phyloP scores from a whole-genome alignment of 805 yeast genomes.

The Barnettozyma vustinii region DNA sequence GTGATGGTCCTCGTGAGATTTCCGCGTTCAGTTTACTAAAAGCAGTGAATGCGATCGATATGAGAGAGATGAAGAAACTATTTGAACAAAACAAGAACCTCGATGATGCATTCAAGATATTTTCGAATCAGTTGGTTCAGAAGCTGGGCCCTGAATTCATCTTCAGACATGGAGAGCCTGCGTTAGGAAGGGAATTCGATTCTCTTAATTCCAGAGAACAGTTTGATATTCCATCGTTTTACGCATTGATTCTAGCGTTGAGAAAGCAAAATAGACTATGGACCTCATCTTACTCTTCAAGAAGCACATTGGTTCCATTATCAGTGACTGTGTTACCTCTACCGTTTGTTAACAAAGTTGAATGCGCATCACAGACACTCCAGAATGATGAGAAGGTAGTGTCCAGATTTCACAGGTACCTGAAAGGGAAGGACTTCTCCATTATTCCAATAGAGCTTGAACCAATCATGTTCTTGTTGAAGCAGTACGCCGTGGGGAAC shows the following conservation, averaged over 20 bases:
- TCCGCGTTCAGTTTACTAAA: constrained; percentile 34
- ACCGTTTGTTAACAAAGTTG: constrained; percentile 29
- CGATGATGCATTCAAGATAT: constrained; percentile 24
- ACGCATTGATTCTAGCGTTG: constrained; percentile 45
- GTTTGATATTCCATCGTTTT: constrained; percentile 27
- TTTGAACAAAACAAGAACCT: constrained; percentile 11
- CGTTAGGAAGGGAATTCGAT: constrained; percentile 17
- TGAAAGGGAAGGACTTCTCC: constrained; percentile 9
- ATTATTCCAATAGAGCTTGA: constrained; percentile 19
- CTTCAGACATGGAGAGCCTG: constrained; percentile 14
- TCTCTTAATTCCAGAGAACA: neutral
- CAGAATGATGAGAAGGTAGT: constrained; percentile 24
- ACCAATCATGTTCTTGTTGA: constrained; percentile 41
- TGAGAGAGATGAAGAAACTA: constrained; percentile 22
- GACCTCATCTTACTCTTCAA: constrained; percentile 31
- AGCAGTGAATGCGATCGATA: constrained; percentile 30
- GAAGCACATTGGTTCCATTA: constrained; percentile 33
- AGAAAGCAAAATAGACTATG: constrained; percentile 45
- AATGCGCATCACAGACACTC: constrained; percentile 26
- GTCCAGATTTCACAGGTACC: constrained; percentile 21
- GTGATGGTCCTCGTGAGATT: constrained; percentile 35
- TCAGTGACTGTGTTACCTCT: constrained; percentile 42
- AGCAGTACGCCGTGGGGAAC: constrained; percentile 53
- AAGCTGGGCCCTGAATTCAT: constrained; percentile 25
- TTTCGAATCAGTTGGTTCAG: constrained; percentile 15